Conservation (phyloP, 352 stramenopile genomes). For the Pythium coloratum region DNA sequence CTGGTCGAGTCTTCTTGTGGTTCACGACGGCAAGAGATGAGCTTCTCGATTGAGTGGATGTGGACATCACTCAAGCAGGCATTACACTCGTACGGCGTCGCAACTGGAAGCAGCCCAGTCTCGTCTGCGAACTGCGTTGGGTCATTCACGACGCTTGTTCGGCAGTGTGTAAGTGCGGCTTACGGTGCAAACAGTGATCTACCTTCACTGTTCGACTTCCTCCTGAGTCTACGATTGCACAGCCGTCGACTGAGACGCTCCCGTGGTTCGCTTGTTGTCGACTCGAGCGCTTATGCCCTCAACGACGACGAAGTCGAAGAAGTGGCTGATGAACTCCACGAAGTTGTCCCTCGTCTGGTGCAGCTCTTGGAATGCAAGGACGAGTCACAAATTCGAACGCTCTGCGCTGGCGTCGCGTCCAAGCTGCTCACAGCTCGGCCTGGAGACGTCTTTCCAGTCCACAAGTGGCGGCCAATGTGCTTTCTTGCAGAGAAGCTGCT, state of each 20-base stretch:
- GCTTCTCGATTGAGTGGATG: conserved; percentile 34
- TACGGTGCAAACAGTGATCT: neutral
- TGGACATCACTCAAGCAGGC: conserved; percentile 38
- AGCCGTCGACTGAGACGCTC: neutral
- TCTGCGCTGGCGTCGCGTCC: conserved; percentile 23
- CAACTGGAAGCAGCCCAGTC: neutral
- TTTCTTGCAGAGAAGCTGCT: conserved; percentile 24
- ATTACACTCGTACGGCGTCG: neutral
- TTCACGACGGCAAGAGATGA: neutral
- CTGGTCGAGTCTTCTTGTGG: neutral
- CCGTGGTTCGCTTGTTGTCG: neutral
- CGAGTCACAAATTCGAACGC: conserved; percentile 15
- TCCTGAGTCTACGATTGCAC: conserved; percentile 13
- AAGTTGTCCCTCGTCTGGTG: conserved; percentile 15
- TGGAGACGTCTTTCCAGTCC: conserved; percentile 15
- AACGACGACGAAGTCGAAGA: neutral
- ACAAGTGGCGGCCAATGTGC: conserved; percentile 31
- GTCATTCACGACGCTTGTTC: conserved; percentile 9
- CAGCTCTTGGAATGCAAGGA: conserved; percentile 25
- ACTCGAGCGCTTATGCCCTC: neutral
- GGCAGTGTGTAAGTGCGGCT: neutral
- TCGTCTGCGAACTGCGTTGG: conserved; percentile 11
- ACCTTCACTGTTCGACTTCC: conserved; percentile 19
- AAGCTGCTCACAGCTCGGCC: conserved; percentile 23
- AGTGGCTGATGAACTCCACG: neutral